Conservation (phyloP, 2,329 filamentous ascomycete species). For the Fusarium sp. region DNA sequence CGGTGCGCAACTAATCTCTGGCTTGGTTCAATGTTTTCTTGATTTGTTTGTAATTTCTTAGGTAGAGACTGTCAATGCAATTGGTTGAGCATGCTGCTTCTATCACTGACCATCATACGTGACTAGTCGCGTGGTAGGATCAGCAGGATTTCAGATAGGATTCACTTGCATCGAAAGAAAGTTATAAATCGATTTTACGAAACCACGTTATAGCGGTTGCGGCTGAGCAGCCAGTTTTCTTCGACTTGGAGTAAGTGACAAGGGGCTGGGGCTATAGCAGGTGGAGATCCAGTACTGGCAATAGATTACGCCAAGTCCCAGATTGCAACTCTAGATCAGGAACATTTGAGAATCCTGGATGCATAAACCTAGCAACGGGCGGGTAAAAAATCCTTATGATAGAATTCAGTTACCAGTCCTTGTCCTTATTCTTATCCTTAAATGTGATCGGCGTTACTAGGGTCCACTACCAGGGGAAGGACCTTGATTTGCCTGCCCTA, state of each 20-base stretch:
- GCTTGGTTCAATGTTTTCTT: no score
- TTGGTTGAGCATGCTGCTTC: no score
- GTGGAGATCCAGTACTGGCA: background rate
- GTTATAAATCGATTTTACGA: background rate
- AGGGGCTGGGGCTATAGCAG: fast-evolving
- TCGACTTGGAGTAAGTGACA: no score
- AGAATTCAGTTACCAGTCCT: background rate
- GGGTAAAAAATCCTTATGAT: background rate
- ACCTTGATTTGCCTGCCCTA: background rate
- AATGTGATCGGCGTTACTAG: background rate
- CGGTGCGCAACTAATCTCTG: background rate
- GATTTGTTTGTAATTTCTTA: no score
- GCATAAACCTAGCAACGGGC: background rate
- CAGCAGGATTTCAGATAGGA: background rate
- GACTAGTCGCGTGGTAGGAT: background rate
- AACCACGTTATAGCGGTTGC: background rate
- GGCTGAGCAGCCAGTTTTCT: background rate
- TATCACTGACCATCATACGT: no score
- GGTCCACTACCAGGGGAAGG: background rate
- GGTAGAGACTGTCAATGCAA: no score
- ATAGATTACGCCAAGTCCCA: background rate
- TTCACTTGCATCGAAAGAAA: background rate
- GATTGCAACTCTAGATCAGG: background rate
- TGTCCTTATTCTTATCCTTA: background rate
- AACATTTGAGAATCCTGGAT: background rate